These are phyloP conservation scores for Daldinia childiae DNA, from an alignment of 495 filamentous ascomycete species.

Conservation along the genomic window DNA sequence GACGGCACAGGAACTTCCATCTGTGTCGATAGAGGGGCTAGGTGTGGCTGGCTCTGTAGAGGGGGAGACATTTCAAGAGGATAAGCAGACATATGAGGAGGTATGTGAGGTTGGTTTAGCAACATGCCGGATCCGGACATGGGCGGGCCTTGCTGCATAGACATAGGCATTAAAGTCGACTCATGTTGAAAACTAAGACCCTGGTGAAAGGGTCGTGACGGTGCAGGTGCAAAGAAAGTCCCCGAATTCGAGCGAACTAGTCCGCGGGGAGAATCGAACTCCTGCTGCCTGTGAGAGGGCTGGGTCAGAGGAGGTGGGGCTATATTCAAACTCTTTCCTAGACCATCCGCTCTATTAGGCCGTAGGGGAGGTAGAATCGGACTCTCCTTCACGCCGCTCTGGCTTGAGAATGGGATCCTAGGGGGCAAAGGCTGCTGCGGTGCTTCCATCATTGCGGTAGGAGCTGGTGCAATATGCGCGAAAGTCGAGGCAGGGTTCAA, in stretches of 20 bases:
- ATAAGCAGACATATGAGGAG: constrained; percentile 34
- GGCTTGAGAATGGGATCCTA: constrained; percentile 41
- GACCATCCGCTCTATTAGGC: constrained; percentile 39
- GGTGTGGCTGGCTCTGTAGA: constrained; percentile 27
- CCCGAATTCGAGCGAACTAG: constrained; percentile 54
- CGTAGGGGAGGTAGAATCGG: constrained; percentile 53
- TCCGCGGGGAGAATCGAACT: constrained; percentile 40
- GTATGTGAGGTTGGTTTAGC: constrained; percentile 18
- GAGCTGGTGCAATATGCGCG: constrained; percentile 42
- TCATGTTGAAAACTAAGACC: constrained; percentile 50
- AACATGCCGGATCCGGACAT: constrained; percentile 22
- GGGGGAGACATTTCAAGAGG: constrained; percentile 41
- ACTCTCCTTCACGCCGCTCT: constrained; percentile 26
- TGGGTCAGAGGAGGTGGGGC: constrained; percentile 29
- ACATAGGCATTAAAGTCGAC: constrained; percentile 27
- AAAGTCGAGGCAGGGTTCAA: constrained; percentile 49
- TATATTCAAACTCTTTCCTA: constrained; percentile 36
- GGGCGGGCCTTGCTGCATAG: constrained; percentile 23
- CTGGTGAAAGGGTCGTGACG: constrained; percentile 54
- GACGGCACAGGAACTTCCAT: constrained; percentile 43
- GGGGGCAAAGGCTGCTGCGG: constrained; percentile 19
- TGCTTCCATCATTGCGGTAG: constrained; percentile 23
- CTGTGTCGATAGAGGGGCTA: constrained; percentile 33
- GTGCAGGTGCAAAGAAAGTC: constrained; percentile 48
- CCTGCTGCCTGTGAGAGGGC: constrained; percentile 22